Evolutionary conservation across 1,139 yeast genomes (phyloP).

Genomic region (Candida sp.): DNA sequence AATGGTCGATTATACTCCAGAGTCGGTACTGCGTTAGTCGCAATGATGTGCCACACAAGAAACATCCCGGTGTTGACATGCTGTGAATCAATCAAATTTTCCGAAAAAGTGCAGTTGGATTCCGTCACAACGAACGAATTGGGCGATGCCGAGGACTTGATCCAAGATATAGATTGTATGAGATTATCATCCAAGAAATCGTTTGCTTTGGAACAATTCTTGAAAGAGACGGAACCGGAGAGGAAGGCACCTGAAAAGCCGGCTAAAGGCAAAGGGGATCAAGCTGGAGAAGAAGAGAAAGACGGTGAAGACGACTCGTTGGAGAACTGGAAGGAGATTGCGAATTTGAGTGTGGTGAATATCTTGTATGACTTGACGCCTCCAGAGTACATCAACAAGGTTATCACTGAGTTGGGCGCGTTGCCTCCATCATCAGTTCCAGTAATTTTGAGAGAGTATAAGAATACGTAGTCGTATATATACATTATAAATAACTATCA

Average conservation of each 20-base stretch:
- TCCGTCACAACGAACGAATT: conserved; percentile 93
- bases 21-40: conserved; percentile 94
- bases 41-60: conserved; percentile 88
- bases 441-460: conserved; percentile 92
- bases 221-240: conserved; percentile 44
- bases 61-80: conserved; percentile 95
- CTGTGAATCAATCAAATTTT: conserved; percentile 94
- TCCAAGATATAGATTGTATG: conserved; percentile 47
- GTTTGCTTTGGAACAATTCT: conserved; percentile 67
- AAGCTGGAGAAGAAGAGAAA: conserved; percentile 14
- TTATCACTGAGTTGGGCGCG: conserved; percentile 95
- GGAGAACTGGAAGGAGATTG: conserved; percentile 66
- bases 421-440: conserved; percentile 98
- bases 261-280: conserved; percentile 15
- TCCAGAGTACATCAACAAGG: conserved; percentile 91
- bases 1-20: conserved; percentile 94
- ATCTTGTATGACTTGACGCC: conserved; percentile 96
- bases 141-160: conserved; percentile 82
- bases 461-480: conserved; percentile 41
- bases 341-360: conserved; percentile 74
- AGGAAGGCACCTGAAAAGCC: conserved; percentile 19
- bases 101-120: conserved; percentile 95
- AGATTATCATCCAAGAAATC: conserved; percentile 67
- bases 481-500: neutral
- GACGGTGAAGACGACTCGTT: conserved; percentile 35